Evolutionary conservation across 164 flowering plant genomes (phyloP).

Genomic region (Amborella trichopoda): DNA sequence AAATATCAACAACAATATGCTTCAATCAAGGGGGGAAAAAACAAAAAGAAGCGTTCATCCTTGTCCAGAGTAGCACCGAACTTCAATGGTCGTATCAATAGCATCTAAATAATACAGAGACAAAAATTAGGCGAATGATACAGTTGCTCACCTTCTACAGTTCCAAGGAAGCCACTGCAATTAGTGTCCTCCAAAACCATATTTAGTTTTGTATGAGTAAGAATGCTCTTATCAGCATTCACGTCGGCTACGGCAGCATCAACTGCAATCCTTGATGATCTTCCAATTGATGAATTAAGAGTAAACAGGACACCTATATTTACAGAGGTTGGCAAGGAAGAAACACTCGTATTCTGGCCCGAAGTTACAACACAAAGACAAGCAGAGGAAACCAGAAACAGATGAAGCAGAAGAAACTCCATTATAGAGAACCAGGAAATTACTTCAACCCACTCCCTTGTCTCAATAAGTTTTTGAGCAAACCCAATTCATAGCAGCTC

Average conservation of each 20-base stretch:
- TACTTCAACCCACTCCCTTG: too few relatives aligned
- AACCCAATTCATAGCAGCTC: too few relatives aligned
- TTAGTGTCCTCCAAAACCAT: conserved; percentile 37
- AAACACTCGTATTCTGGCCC: conserved; percentile 11
- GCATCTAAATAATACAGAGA: too few relatives aligned
- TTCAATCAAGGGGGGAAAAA: too few relatives aligned
- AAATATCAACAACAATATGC: too few relatives aligned
- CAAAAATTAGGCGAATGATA: too few relatives aligned
- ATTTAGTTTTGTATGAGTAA: conserved; percentile 34
- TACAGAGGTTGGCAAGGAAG: conserved; percentile 29
- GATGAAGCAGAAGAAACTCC: conserved; percentile 1
- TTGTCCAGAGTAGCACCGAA: too few relatives aligned
- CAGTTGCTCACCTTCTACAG: conserved; percentile 80
- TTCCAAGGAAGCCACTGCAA: conserved; percentile 74
- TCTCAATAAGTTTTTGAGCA: too few relatives aligned
- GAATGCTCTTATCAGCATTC: conserved; percentile 48
- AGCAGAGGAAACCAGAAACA: neutral
- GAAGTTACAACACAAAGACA: neutral
- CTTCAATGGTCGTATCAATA: too few relatives aligned
- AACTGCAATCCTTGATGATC: conserved; percentile 46
- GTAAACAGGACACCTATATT: conserved; percentile 63
- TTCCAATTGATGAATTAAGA: conserved; percentile 49
- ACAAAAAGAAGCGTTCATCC: too few relatives aligned
- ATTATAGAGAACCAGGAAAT: neutral
- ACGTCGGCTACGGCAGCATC: conserved; percentile 67